Conservation (phyloP, 306 rosid species). For the Casuarina glauca region DNA sequence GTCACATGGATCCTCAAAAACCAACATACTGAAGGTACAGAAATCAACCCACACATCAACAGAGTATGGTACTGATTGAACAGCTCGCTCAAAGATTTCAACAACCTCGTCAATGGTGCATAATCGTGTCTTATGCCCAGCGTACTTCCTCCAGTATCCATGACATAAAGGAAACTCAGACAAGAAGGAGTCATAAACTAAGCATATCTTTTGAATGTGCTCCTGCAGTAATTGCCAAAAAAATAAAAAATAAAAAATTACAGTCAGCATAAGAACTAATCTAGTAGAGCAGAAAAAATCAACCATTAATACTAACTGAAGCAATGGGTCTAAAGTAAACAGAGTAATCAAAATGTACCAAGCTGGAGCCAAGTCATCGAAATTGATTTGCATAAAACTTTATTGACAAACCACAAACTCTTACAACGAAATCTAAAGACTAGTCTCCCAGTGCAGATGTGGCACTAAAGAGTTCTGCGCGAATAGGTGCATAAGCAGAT, state of each 20-base stretch:
- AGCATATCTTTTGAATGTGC: constrained; percentile 49
- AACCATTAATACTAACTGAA: not conserved
- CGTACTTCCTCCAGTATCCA: constrained; percentile 89
- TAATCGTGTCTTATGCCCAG: constrained; percentile 51
- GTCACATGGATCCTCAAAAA: constrained; percentile 79
- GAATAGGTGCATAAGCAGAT: not conserved
- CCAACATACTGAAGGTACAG: constrained; percentile 64
- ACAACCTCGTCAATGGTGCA: constrained; percentile 65
- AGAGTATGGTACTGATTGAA: constrained; percentile 62
- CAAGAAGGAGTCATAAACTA: constrained; percentile 69
- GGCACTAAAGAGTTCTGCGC: not conserved
- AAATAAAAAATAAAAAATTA: not conserved
- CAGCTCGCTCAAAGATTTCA: constrained; percentile 77
- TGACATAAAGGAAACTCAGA: constrained; percentile 81
- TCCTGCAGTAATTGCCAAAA: constrained; percentile 55
- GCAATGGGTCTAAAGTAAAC: constrained; percentile 7
- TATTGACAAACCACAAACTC: not conserved
- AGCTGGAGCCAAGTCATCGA: not conserved
- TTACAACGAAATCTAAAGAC: not conserved
- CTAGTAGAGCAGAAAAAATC: constrained; percentile 11
- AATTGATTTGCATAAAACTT: not conserved
- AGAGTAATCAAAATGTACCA: constrained; percentile 11
- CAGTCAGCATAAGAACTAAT: constrained; percentile 22
- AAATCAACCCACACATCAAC: constrained; percentile 80
- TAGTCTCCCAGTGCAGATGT: not conserved